Percentiles rank a stretch among this genome's conserved stretches.
phyloP scores from a whole-genome alignment of 345 rosid species.

The Corchorus olitorius region DNA sequence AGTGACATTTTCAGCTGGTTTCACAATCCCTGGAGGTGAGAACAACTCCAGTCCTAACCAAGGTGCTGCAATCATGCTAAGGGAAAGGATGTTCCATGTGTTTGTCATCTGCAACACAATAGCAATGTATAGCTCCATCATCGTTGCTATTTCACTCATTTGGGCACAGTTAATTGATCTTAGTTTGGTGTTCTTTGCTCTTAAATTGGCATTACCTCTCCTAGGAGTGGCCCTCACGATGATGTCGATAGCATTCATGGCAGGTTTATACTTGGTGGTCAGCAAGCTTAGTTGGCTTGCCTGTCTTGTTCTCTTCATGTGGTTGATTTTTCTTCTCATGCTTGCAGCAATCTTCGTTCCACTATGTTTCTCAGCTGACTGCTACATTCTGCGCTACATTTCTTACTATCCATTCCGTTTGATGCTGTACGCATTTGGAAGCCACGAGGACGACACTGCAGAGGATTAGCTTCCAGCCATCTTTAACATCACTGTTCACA shows the following conservation, averaged over 20 bases:
- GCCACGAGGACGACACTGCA: neutral
- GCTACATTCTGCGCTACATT: too few species aligned
- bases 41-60: neutral
- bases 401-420: conserved; percentile 7
- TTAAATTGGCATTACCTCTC: neutral
- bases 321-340: conserved; percentile 1
- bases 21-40: conserved; percentile 23
- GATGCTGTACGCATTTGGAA: neutral
- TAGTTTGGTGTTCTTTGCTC: neutral
- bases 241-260: conserved; percentile 23
- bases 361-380: neutral
- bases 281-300: conserved; percentile 16
- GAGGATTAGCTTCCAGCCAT: neutral
- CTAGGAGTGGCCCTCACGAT: conserved; percentile 15
- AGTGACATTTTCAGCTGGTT: conserved; percentile 22
- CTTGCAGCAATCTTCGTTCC: neutral
- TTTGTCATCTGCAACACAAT: conserved; percentile 15
- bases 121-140: conserved; percentile 15
- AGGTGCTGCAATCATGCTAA: conserved; percentile 11
- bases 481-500: neutral
- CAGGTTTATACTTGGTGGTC: conserved; percentile 8
- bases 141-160: conserved; percentile 10
- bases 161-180: conserved; percentile 1
- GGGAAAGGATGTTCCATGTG: neutral
- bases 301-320: neutral